phyloP scores from a whole-genome alignment of 2,329 filamentous ascomycete species.

The Samsoniella hepiali region DNA sequence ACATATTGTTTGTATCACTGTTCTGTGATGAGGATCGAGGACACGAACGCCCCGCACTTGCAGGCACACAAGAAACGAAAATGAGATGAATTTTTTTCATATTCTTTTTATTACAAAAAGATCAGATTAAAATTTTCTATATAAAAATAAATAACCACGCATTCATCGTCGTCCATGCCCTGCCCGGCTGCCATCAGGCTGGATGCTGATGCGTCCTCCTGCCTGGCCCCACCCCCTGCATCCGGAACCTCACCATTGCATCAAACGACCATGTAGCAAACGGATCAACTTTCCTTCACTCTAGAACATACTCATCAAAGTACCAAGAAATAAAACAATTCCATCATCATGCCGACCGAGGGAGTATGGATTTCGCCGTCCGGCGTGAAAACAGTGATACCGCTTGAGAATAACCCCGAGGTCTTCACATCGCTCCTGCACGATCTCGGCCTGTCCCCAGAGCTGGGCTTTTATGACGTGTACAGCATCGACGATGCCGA shows the following conservation, averaged over 20 bases:
- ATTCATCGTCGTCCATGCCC: neutral
- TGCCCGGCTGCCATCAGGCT: neutral
- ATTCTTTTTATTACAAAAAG: neutral
- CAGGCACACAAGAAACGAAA: neutral
- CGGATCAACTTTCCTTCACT: neutral
- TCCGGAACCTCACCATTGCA: neutral
- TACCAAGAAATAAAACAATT: neutral
- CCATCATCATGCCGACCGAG: conserved; percentile 28
- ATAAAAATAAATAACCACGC: neutral
- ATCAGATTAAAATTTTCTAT: too few species aligned
- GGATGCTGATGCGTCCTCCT: conserved; percentile 7
- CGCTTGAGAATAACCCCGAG: conserved; percentile 64
- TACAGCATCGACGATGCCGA: conserved; percentile 75
- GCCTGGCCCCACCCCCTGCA: conserved; percentile 9
- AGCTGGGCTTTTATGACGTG: conserved; percentile 75
- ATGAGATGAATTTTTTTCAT: neutral
- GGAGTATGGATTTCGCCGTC: conserved; percentile 29
- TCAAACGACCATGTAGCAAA: neutral
- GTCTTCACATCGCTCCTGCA: conserved; percentile 71
- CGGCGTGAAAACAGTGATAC: conserved; percentile 37
- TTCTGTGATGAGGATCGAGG: neutral
- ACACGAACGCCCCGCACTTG: neutral
- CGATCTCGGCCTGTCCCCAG: conserved; percentile 65
- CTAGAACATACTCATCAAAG: neutral
- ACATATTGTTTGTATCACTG: neutral